Conservation (phyloP, 495 filamentous ascomycete species). For the Antarctomyces pellizariae region DNA sequence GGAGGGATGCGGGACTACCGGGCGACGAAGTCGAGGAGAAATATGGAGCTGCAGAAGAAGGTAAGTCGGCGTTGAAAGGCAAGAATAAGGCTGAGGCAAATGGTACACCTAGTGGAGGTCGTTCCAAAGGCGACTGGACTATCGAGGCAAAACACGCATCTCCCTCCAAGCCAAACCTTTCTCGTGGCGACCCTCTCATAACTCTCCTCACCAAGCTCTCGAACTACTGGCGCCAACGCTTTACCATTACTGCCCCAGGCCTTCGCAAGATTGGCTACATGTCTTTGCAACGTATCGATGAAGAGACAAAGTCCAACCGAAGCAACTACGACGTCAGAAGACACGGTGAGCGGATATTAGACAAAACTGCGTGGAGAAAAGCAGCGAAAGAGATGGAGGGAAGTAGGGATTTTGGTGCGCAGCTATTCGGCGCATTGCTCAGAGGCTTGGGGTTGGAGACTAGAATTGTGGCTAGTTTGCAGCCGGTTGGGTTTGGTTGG, state of each 20-base stretch:
- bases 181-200: slow-evolving; percentile 61
- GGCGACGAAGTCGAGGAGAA: no score
- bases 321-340: slow-evolving; percentile 31
- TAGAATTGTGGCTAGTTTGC: slow-evolving; percentile 60
- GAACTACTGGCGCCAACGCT: slow-evolving; percentile 74
- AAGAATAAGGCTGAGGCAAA: no score
- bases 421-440: slow-evolving; percentile 79
- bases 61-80: no score
- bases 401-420: slow-evolving; percentile 68
- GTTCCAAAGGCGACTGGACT: no score
- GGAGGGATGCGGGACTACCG: slow-evolving; percentile 34
- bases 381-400: slow-evolving; percentile 50
- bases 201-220: slow-evolving; percentile 51
- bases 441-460: slow-evolving; percentile 62
- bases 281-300: slow-evolving; percentile 38
- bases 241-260: slow-evolving; percentile 51
- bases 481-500: slow-evolving; percentile 80
- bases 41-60: no score
- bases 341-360: slow-evolving; percentile 52
- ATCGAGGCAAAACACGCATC: no score
- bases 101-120: no score
- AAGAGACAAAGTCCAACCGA: slow-evolving; percentile 34
- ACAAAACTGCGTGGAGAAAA: slow-evolving; percentile 39
- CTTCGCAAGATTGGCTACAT: slow-evolving; percentile 83
- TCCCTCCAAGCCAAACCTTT: slow-evolving; percentile 59